Conservation (phyloP, 192 early-diverging fungal species). For the Coemansia sp. region DNA sequence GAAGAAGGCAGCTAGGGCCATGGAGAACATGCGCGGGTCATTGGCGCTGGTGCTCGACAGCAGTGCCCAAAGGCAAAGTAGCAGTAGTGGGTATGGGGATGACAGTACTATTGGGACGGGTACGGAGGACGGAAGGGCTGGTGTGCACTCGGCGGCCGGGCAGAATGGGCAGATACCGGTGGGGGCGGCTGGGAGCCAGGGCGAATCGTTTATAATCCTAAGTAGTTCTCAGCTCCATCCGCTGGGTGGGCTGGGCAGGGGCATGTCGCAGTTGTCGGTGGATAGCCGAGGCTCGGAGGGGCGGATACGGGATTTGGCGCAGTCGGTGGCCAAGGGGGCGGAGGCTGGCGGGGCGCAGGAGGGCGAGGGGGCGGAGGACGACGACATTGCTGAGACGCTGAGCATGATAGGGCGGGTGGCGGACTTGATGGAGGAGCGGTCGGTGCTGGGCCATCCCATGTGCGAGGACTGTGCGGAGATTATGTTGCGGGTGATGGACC, state of each 20-base stretch:
- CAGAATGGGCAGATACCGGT: not conserved
- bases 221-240: slow-evolving; percentile 39
- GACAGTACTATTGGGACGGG: not conserved
- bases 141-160: not conserved
- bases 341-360: not conserved
- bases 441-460: slow-evolving; percentile 73
- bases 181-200: slow-evolving; percentile 16
- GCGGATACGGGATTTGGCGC: not conserved
- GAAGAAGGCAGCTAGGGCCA: too few relatives aligned
- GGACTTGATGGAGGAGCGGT: slow-evolving; percentile 69
- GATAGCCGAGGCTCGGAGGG: not conserved
- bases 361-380: not conserved
- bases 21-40: slow-evolving; percentile 35
- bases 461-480: slow-evolving; percentile 90
- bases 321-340: not conserved
- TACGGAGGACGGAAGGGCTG: not conserved
- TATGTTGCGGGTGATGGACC: slow-evolving; percentile 62
- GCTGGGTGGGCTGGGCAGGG: not conserved
- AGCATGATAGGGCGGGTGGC: slow-evolving; percentile 57
- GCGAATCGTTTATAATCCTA: slow-evolving; percentile 42
- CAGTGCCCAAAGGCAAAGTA: not conserved
- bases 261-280: not conserved
- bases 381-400: slow-evolving; percentile 31
- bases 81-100: not conserved
- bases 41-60: slow-evolving; percentile 23